These are phyloP conservation scores for Phlyctochytrium arcticum DNA, from an alignment of 192 early-diverging fungal species.

Conservation along the genomic window DNA sequence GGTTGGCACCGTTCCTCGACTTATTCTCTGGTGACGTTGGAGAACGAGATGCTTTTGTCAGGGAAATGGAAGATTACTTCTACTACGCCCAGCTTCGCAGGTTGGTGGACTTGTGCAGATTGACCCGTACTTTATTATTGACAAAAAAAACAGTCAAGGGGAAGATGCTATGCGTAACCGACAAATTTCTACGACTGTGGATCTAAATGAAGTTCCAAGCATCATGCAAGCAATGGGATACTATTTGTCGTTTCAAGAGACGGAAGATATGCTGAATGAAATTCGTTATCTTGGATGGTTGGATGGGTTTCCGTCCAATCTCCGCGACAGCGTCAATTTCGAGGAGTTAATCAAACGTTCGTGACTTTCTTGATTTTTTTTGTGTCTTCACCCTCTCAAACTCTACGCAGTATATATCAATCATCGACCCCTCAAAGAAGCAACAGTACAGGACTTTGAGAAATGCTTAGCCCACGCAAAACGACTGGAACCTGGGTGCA, in stretches of 20 bases:
- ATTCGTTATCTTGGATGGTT: slow-evolving; percentile 41
- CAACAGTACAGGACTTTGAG: slow-evolving; percentile 39
- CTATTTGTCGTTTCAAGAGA: slow-evolving; percentile 50
- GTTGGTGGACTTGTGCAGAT: slow-evolving; percentile 4
- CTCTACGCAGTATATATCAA: slow-evolving; percentile 48
- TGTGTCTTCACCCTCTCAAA: not conserved
- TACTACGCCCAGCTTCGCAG: slow-evolving; percentile 57
- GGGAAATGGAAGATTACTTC: slow-evolving; percentile 64
- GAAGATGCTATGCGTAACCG: slow-evolving; percentile 43
- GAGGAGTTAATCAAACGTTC: slow-evolving; percentile 51
- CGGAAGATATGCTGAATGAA: slow-evolving; percentile 59
- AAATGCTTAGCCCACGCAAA: slow-evolving; percentile 33
- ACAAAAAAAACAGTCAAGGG: slow-evolving; percentile 50
- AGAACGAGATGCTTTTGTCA: slow-evolving; percentile 31
- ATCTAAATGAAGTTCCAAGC: slow-evolving; percentile 37
- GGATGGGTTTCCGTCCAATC: slow-evolving; percentile 24
- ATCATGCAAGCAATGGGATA: slow-evolving; percentile 63
- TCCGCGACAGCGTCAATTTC: slow-evolving; percentile 39
- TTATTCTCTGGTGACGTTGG: slow-evolving; percentile 37
- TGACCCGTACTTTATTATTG: not conserved
- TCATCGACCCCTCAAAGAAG: slow-evolving; percentile 44
- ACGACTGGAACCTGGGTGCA: slow-evolving; percentile 34
- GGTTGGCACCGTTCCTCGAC: slow-evolving; percentile 50
- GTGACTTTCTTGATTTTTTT: slow-evolving; percentile 15
- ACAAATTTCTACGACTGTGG: slow-evolving; percentile 38